phyloP scores from a whole-genome alignment of 768 basidiomycete genomes.

The Xerocomus potaroensis region DNA sequence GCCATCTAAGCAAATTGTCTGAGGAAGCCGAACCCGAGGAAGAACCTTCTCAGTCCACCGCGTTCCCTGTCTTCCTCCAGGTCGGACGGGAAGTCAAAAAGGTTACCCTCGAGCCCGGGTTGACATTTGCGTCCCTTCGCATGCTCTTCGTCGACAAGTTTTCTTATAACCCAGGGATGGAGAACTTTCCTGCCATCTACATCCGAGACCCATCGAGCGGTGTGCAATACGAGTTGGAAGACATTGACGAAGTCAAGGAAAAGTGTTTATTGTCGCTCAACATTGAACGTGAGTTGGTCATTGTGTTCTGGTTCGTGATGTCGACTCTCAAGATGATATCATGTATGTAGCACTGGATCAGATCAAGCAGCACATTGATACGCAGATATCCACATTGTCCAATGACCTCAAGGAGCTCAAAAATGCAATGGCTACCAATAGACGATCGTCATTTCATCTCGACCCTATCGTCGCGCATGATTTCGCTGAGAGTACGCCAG shows the following conservation, averaged over 20 bases:
- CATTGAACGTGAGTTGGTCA: slow-evolving; percentile 82
- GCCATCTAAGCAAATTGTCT: slow-evolving; percentile 14
- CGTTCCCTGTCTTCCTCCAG: slow-evolving; percentile 80
- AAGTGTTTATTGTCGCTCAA: slow-evolving; percentile 87
- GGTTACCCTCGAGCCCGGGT: slow-evolving; percentile 61
- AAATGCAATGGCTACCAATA: slow-evolving; percentile 51
- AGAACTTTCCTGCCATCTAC: slow-evolving; percentile 94
- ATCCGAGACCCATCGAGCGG: slow-evolving; percentile 89
- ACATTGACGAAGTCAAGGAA: slow-evolving; percentile 87
- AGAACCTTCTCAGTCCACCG: slow-evolving; percentile 12
- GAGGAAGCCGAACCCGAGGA: slow-evolving; percentile 19
- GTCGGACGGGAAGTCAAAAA: slow-evolving; percentile 91
- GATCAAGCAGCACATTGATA: slow-evolving; percentile 96
- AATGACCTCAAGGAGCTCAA: slow-evolving; percentile 90
- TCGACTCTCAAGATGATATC: slow-evolving; percentile 1
- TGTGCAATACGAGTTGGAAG: slow-evolving; percentile 94
- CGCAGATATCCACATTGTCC: slow-evolving; percentile 78
- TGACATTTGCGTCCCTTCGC: slow-evolving; percentile 71
- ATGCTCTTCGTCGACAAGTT: slow-evolving; percentile 94
- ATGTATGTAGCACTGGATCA: slow-evolving; percentile 80
- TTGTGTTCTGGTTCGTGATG: slow-evolving; percentile 2
- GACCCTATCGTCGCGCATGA: slow-evolving; percentile 50
- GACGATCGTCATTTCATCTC: slow-evolving; percentile 47
- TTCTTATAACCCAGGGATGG: slow-evolving; percentile 87
- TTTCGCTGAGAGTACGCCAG: slow-evolving; percentile 63